Evolutionary conservation across 176 grass and related monocot genomes (phyloP).

Genomic region (Aechmea fasciata): DNA sequence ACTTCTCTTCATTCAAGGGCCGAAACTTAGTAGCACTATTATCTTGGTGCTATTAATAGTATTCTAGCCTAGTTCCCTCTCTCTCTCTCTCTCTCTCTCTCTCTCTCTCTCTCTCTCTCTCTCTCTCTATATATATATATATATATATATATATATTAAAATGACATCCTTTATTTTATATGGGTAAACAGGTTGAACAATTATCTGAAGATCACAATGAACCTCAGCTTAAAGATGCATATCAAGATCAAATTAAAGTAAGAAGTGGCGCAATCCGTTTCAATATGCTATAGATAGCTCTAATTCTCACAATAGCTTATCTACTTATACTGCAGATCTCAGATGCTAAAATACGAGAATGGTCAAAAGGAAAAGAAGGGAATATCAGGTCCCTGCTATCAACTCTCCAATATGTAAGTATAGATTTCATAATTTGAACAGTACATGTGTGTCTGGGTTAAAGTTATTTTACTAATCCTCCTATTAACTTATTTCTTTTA

Average conservation of each 20-base stretch:
- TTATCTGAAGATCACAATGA: conserved; percentile 32
- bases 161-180: background rate
- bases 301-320: conserved; percentile 12
- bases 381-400: conserved; percentile 97
- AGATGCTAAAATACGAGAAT: conserved; percentile 65
- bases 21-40: too few relatives aligned
- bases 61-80: too few relatives aligned
- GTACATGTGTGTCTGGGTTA: too few relatives aligned
- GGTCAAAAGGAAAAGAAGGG: conserved; percentile 96
- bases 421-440: conserved; percentile 16
- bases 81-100: too few relatives aligned
- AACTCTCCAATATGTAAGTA: conserved; percentile 86
- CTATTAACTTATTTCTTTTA: too few relatives aligned
- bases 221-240: conserved; percentile 23
- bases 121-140: too few relatives aligned
- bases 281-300: conserved; percentile 4
- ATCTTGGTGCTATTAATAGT: too few relatives aligned
- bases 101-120: too few relatives aligned
- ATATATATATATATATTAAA: too few relatives aligned
- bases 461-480: too few relatives aligned
- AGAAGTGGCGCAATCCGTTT: background rate
- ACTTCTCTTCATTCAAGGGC: too few relatives aligned
- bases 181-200: conserved; percentile 53
- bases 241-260: conserved; percentile 80
- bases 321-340: conserved; percentile 42